phyloP scores from a whole-genome alignment of 2,329 filamentous ascomycete genomes.

The Verruconis gallopava region DNA sequence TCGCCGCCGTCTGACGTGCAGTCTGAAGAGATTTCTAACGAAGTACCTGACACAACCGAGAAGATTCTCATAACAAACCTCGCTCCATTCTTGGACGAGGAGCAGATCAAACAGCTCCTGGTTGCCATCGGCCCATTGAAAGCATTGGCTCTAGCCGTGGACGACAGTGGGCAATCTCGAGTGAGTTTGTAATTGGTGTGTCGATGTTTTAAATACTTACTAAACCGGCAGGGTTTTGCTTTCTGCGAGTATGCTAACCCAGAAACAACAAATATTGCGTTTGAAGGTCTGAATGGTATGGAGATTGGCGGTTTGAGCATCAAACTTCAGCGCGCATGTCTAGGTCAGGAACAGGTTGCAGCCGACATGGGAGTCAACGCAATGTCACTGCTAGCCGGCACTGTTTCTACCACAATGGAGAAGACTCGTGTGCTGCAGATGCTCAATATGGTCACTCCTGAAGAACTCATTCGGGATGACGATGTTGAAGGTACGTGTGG shows the following conservation, averaged over 20 bases:
- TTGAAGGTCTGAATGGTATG: conserved; percentile 87
- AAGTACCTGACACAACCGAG: conserved; percentile 83
- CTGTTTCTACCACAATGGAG: conserved; percentile 65
- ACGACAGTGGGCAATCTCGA: conserved; percentile 72
- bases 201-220: conserved; percentile 13
- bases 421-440: conserved; percentile 77
- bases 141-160: conserved; percentile 81
- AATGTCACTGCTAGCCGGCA: conserved; percentile 94
- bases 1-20: conserved; percentile 60
- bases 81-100: conserved; percentile 74
- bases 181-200: conserved; percentile 39
- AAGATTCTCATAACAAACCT: conserved; percentile 92
- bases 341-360: conserved; percentile 87
- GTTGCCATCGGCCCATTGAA: conserved; percentile 87
- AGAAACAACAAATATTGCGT: conserved; percentile 64
- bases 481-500: conserved; percentile 83
- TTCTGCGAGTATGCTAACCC: conserved; percentile 91
- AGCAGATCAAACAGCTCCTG: conserved; percentile 82
- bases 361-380: conserved; percentile 94
- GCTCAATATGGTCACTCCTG: conserved; percentile 95
- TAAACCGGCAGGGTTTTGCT: conserved; percentile 61
- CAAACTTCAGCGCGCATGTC: conserved; percentile 77
- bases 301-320: conserved; percentile 78
- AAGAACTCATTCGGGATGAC: conserved; percentile 85
- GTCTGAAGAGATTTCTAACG: conserved; percentile 57